Percentiles rank a stretch among this genome's conserved stretches.
These are phyloP conservation scores for Fusarium incarnatum DNA, from an alignment of 2,329 filamentous ascomycete species.

Conservation along the genomic window DNA sequence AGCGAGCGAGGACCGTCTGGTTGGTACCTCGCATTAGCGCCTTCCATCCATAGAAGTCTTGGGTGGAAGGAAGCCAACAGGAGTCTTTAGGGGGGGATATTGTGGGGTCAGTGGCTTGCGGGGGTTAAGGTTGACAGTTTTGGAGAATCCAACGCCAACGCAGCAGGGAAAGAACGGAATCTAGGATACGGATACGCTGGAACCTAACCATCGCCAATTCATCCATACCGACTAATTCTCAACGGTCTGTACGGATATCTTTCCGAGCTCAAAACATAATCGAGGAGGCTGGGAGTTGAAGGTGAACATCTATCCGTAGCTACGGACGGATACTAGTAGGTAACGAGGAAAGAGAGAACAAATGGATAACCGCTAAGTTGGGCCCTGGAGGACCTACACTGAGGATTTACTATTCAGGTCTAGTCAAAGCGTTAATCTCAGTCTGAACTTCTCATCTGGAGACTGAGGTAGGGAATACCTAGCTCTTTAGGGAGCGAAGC, in stretches of 20 bases:
- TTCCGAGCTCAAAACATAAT: not conserved
- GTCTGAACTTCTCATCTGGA: constrained; percentile 24
- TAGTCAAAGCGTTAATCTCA: constrained; percentile 38
- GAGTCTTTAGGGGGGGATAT: constrained; percentile 11
- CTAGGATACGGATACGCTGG: constrained; percentile 27
- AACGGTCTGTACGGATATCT: not conserved
- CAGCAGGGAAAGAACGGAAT: not conserved
- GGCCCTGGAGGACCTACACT: constrained; percentile 15
- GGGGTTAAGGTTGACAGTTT: constrained; percentile 24
- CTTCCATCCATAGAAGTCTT: constrained; percentile 26
- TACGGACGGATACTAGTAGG: not conserved
- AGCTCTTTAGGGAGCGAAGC: not conserved
- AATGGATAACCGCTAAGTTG: constrained; percentile 13
- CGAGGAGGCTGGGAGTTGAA: not conserved
- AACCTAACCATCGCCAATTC: constrained; percentile 1
- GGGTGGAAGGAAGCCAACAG: constrained; percentile 16
- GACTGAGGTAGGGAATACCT: not conserved
- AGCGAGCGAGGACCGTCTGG: constrained; percentile 31
- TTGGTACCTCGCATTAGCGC: constrained; percentile 46
- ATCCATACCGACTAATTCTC: not conserved
- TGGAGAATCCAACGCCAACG: constrained; percentile 21
- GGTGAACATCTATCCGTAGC: not conserved
- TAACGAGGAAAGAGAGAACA: constrained; percentile 37
- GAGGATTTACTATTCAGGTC: constrained; percentile 30
- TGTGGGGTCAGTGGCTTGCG: constrained; percentile 39